Evolutionary conservation across 495 filamentous ascomycete genomes (phyloP), one percentile per base, ranked within the genome.

Genomic region (Cladorrhinum samala): DNA sequence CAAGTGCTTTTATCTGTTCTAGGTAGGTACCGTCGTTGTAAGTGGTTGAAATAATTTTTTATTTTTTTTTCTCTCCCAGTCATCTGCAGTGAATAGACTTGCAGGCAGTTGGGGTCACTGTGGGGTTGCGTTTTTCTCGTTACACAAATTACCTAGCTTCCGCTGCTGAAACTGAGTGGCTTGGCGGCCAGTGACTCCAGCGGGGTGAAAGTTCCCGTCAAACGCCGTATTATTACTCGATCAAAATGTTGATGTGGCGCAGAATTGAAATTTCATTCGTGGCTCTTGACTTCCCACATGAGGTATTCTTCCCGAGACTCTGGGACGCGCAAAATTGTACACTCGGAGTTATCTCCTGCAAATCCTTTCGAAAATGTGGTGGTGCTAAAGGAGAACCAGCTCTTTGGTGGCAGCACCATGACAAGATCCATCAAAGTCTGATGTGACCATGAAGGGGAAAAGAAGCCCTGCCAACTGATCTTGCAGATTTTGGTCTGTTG

Each of bases 391-490:
- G 71, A 69, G 55, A 80, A 80, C 78, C 78, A 82, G 1, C 66
- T 47, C 20, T 74, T 69, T 5, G 66, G 53, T 0, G 77, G 76
- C 8, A 76, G 44, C 3, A 55, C 54, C 17, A 59, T 56, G 36
- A 80, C 58, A 30, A 73, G 39, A 41, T 74, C 61, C 17, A 70
- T 60, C 37, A 80, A 60, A 16, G 46, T 68, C 42, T 68, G 56
- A 20, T 70, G 68, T 3, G 65, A 63, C 77, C 78, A 80, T 3
- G 60, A 62, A 21, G 78, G 66, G 2, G 75, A 46, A 9, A 80
- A 50, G 47, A 80, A 79, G 5, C 78, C 78, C 53, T 70, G 68
- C 77, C 77, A 82, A 55, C 70, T 77, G 50, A 82, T 56, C 54
- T 72, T 78, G 58, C 76, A 74, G 13, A 79, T 16, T 37, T 66